phyloP scores from a whole-genome alignment of 495 filamentous ascomycete genomes.

The Neurospora pannonica region DNA sequence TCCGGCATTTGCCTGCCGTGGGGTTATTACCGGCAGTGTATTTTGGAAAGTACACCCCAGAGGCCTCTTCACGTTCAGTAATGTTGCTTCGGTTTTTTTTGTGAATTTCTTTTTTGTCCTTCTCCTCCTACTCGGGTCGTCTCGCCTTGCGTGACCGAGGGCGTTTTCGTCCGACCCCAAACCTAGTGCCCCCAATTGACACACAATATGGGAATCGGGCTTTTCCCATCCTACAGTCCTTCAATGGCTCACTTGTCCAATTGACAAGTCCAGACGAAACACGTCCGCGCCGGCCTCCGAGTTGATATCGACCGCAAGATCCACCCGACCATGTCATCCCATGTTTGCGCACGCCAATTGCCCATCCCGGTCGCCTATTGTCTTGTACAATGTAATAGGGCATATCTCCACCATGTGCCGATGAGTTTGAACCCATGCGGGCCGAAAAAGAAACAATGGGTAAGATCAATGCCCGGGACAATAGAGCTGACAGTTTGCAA shows the following conservation, averaged over 20 bases:
- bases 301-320: not conserved
- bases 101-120: no score
- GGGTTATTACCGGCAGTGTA: no score
- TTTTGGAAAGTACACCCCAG: no score
- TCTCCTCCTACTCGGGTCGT: no score
- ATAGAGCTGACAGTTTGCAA: not conserved
- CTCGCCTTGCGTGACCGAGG: no score
- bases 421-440: not conserved
- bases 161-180: no score
- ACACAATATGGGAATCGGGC: no score
- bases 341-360: not conserved
- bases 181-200: no score
- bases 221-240: no score
- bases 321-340: not conserved
- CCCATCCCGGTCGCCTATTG: not conserved
- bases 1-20: no score
- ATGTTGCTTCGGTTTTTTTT: no score
- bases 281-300: not conserved
- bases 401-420: not conserved
- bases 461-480: not conserved
- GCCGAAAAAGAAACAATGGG: not conserved
- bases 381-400: not conserved
- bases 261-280: not conserved
- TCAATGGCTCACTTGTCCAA: not conserved
- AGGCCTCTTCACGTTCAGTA: no score